Evolutionary conservation across 352 stramenopile species (phyloP), one percentile per base, ranked within the genome.

Genomic region (Globisporangium sylvaticum): DNA sequence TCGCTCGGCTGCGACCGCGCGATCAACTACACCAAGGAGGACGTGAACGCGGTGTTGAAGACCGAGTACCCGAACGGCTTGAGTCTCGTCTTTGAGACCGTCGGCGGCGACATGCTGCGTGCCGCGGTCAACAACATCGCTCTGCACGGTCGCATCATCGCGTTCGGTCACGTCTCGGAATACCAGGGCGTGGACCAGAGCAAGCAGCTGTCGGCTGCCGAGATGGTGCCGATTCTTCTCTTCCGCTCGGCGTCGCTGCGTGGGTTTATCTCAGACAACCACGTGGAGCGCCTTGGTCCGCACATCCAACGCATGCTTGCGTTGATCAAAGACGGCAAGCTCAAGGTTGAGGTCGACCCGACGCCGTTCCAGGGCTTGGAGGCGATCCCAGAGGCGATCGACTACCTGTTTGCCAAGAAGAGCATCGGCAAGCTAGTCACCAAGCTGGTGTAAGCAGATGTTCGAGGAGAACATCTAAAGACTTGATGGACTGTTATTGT

Each of bases 21-120:
- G 67, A 90, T 97, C 54, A 90, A 96, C 70, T 97, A 97, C 77
- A 91, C 75, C 18, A 81, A 94, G 71, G 79, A 91, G 53, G 79
- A 78, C 31, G 64, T 89, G 24, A 69, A 58, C 46, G 66, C 83
- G 24, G 77, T 86, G 75, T 67, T 90, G 14, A 83, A 88, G 78
- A 81, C 76, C 12, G 82, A 90, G 80, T 82, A 93, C 73, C 80
- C 83, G 25, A 84, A 86, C 34, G 79, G 80, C 4, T 60, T 91
- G 6, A 68, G 90, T 54, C 77, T 92, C 58, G 83, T 90, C 15
- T 90, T 89, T 39, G 81, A 89, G 69, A 83, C 69, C 7, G 74
- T 89, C 34, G 83, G 81, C 18, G 83, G 80, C n/a, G 76, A 89
- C 29, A 80, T 79, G 68, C 78, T 88, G 34, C 69, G 77, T 22